A percentile compares a stretch with the other conserved stretches of the same genome.
Conservation (phyloP, 1,139 yeast genomes). For the Scheffersomyces parashehatae region DNA sequence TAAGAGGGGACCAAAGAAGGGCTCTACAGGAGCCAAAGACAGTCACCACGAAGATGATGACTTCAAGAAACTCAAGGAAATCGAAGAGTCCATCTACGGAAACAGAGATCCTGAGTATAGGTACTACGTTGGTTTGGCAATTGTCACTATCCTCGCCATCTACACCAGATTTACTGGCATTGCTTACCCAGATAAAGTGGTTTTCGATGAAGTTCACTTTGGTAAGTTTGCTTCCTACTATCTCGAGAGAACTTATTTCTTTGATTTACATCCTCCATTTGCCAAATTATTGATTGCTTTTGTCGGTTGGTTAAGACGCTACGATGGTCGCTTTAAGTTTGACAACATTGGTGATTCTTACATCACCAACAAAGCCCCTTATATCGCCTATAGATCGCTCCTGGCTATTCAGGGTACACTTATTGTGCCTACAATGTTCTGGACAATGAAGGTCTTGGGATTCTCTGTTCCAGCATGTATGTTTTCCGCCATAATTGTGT, state of each 20-base stretch:
- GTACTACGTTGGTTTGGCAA: constrained; percentile 43
- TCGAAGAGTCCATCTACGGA: constrained; percentile 3
- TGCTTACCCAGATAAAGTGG: constrained; percentile 80
- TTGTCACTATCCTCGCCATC: constrained; percentile 67
- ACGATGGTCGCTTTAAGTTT: constrained; percentile 87
- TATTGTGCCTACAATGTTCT: constrained; percentile 80
- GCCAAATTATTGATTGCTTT: constrained; percentile 91
- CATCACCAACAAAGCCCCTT: constrained; percentile 77
- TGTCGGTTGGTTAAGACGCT: constrained; percentile 87
- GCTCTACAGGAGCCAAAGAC: constrained; percentile 7
- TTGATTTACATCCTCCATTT: constrained; percentile 97
- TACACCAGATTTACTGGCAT: constrained; percentile 70
- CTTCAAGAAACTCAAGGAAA: constrained; percentile 5
- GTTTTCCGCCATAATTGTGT: constrained; percentile 76
- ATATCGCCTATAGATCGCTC: constrained; percentile 79
- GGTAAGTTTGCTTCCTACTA: constrained; percentile 94
- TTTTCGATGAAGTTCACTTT: constrained; percentile 97
- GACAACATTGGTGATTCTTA: constrained; percentile 89
- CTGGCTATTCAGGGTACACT: constrained; percentile 81
- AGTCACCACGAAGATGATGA: constrained; percentile 7
- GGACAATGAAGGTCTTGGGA: constrained; percentile 80
- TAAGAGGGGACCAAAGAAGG: constrained; percentile 27
- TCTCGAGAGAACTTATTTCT: constrained; percentile 79
- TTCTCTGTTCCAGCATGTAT: constrained; percentile 78
- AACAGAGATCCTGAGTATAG: constrained; percentile 28